These are phyloP conservation scores for Leccinum disarticulatum DNA, from an alignment of 768 basidiomycete genomes.

Conservation along the genomic window DNA sequence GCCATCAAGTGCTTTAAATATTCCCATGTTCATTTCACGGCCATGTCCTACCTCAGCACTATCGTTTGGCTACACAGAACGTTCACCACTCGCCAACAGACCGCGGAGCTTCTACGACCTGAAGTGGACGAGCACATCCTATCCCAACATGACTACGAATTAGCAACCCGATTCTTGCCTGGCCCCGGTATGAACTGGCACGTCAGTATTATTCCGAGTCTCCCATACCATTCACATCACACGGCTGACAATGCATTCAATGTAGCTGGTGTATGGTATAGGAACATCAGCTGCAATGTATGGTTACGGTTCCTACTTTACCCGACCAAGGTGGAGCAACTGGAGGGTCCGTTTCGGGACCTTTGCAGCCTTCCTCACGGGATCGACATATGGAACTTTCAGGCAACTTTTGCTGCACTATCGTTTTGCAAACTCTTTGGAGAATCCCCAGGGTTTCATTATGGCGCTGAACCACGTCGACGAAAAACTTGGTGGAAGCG, in stretches of 20 bases:
- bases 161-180: conserved; percentile 54
- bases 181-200: conserved; percentile 45
- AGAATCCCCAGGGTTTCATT: conserved; percentile 32
- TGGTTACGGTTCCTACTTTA: conserved; percentile 25
- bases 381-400: conserved; percentile 35
- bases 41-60: conserved; percentile 30
- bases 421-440: conserved; percentile 31
- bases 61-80: conserved; percentile 42
- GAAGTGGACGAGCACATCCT: conserved; percentile 31
- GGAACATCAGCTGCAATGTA: conserved; percentile 26
- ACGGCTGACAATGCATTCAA: conserved; percentile 5
- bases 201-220: conserved; percentile 33
- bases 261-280: conserved; percentile 22
- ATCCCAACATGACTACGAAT: conserved; percentile 52
- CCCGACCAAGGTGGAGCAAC: conserved; percentile 30
- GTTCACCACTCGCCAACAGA: conserved; percentile 42
- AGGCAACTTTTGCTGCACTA: conserved; percentile 30
- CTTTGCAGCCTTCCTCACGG: conserved; percentile 25
- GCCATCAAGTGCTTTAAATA: background rate
- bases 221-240: background rate
- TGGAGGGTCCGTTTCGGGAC: conserved; percentile 27
- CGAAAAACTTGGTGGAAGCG: conserved; percentile 31
- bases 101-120: conserved; percentile 31
- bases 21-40: background rate
- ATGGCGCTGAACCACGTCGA: conserved; percentile 32